phyloP scores from a whole-genome alignment of 768 basidiomycete species.

The Leccinum arenicola region DNA sequence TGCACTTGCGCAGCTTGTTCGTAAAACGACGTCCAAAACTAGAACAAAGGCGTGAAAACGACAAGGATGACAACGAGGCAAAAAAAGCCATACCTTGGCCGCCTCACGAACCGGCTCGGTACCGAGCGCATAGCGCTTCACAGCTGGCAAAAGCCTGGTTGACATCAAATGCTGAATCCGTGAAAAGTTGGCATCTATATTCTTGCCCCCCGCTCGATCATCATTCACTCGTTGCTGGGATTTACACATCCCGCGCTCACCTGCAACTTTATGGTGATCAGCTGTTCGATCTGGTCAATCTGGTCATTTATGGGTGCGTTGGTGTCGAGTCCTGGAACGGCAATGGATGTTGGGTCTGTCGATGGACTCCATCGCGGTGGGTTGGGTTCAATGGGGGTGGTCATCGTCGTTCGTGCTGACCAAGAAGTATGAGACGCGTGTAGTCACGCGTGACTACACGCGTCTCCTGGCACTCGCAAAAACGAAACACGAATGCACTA shows the following conservation, averaged over 20 bases:
- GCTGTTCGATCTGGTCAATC: slow-evolving; percentile 93
- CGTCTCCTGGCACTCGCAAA: not conserved
- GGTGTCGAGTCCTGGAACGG: slow-evolving; percentile 70
- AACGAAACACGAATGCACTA: not conserved
- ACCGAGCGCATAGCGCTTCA: slow-evolving; percentile 85
- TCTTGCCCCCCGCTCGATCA: slow-evolving; percentile 40
- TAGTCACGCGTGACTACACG: slow-evolving; percentile 26
- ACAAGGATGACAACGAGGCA: not conserved
- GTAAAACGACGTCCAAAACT: slow-evolving; percentile 99
- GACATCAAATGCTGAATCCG: slow-evolving; percentile 84
- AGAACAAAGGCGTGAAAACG: not conserved
- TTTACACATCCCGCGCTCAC: slow-evolving; percentile 34
- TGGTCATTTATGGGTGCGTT: slow-evolving; percentile 72
- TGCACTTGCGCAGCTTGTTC: slow-evolving; percentile 89
- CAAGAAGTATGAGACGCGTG: slow-evolving; percentile 8
- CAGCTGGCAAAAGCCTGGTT: slow-evolving; percentile 76
- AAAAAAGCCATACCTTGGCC: slow-evolving; percentile 57
- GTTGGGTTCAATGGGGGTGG: slow-evolving; percentile 53
- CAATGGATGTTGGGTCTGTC: slow-evolving; percentile 58
- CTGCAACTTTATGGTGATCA: slow-evolving; percentile 90
- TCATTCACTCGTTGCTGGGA: slow-evolving; percentile 7
- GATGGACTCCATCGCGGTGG: slow-evolving; percentile 67
- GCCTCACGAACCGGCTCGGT: slow-evolving; percentile 89
- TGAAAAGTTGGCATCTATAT: slow-evolving; percentile 92
- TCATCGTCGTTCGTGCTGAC: slow-evolving; percentile 17